Evolutionary conservation across 257 asterid species (phyloP), one percentile per base, ranked within the genome.

Genomic region (Euphrasia confusa): DNA sequence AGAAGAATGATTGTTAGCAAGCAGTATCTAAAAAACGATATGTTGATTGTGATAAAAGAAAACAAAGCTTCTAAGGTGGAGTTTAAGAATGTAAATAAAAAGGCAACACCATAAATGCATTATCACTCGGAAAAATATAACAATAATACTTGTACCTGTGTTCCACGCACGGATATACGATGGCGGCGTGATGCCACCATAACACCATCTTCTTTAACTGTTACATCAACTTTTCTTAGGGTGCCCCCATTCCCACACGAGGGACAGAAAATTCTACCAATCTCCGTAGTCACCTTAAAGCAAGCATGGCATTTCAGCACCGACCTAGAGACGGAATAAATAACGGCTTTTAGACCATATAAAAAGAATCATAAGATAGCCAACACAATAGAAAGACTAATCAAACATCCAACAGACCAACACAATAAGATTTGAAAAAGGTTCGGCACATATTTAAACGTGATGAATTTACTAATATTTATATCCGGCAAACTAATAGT

Each of bases 291-390:
- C 69, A 93, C 96, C 81, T 89, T 93, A 76, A 63, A 78, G 79
- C 99, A 93, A 66, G 99, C 99, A 72, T 93, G 99, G 79, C 99
- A 93, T 70, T 82, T 88, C 69, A 89, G 87, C 69, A 93, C 96
- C 99, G 97, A 93, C 84, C 97, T 93, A 56, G 21, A 67, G 55
- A 40, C 61, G 55, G 21, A 57, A 54, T 24, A 45, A 15, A 45
- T 18, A 15, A 67, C 33, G 12, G 26, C 48, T 37, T 48, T 1
- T 13, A 47, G 12, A 53, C 57, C 24, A 42, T 50, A 39, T 21
- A 26, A 9, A 63, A n/a, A 10, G 4, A 56, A 57, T 35, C 7
- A 71, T 47, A 18, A 64, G 30, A 33, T 61, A 47, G 65, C 11
- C 40, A 6, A 62, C 48, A 40, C n/a, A 54, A 39, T 35, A 5